A percentile compares a stretch with the other conserved stretches of the same genome.
These are phyloP conservation scores for Lachnellula hyalina DNA, from an alignment of 2,329 filamentous ascomycete genomes.

Conservation along the genomic window DNA sequence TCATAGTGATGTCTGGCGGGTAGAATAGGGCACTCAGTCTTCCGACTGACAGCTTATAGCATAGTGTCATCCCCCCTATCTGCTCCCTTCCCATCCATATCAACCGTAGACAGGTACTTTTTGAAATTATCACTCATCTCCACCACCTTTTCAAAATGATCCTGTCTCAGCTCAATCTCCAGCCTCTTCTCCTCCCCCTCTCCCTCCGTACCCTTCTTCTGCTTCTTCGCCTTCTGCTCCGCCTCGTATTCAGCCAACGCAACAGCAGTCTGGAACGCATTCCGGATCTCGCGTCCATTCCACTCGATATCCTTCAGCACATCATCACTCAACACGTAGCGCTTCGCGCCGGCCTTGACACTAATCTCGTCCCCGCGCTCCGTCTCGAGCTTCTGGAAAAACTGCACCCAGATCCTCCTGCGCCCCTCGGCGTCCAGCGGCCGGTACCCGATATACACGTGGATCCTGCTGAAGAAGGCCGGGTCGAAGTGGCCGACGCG, in stretches of 20 bases:
- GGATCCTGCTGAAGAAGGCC: slow-evolving; percentile 35
- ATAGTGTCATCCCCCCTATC: slow-evolving; percentile 20
- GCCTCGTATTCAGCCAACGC: slow-evolving; percentile 23
- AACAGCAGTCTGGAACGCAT: slow-evolving; percentile 25
- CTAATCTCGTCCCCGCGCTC: slow-evolving; percentile 15
- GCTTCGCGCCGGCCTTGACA: slow-evolving; percentile 12
- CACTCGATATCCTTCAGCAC: slow-evolving; percentile 19
- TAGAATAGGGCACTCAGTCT: too few relatives aligned
- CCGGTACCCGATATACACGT: slow-evolving; percentile 32
- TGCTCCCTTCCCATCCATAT: slow-evolving; percentile 5
- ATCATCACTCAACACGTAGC: slow-evolving; percentile 16
- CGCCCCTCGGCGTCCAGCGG: slow-evolving; percentile 21
- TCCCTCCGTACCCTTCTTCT: neutral
- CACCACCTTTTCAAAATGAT: slow-evolving; percentile 22
- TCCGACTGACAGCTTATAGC: slow-evolving; percentile 1
- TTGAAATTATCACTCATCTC: slow-evolving; percentile 22
- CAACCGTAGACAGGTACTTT: slow-evolving; percentile 16
- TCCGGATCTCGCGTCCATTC: slow-evolving; percentile 27
- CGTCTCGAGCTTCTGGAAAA: slow-evolving; percentile 17
- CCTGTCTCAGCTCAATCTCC: slow-evolving; percentile 14
- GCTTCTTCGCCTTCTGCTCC: slow-evolving; percentile 8
- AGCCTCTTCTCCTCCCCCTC: neutral
- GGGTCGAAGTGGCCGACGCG: slow-evolving; percentile 37
- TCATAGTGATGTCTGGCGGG: too few relatives aligned
- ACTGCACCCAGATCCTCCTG: slow-evolving; percentile 28